Base-by-base conservation (phyloP, 2,329 filamentous ascomycete genomes). In the Thelonectria rubi region DNA sequence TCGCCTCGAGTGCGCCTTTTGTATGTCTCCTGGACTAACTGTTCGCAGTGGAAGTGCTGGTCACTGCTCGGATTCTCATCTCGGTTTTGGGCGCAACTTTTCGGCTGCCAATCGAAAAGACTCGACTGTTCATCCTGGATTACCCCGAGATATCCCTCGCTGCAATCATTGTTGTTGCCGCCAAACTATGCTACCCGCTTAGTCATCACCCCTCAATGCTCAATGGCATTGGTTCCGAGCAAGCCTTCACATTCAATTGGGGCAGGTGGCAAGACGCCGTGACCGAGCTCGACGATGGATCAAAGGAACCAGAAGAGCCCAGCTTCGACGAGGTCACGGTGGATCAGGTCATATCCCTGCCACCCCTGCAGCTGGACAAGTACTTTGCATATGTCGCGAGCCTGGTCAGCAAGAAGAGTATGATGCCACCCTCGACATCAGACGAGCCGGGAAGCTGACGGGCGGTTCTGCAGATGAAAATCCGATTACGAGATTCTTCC, bases 171-270 rank as follows among this genome's bases (percentile, higher is more conserved):
- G 80, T 97, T 2, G 82, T 97, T 14, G 87, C 91, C 4, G 88
- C 90, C 3, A 97, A 97, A 70, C 75, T 97, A 2, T 81, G 91
- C 18, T 93, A 92, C 69, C 92, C 94, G 0, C 87, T 97, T 46
- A 87, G 92, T 69, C 79, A 80, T 20, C 70, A 81, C 66, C 84
- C 83, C 8, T 75, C 72, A 37, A 81, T 80, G 17, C 53, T 70
- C 20, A 50, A 49, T 26, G 48, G 42, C n/a, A 52, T 50, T 18
- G 21, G 30, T 37, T 26, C 37, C 18, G 73, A 54, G 63, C 71
- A 43, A 20, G 58, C 18, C 24, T 21, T 69, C 15, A 53, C 34
- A 26, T 69, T 97, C 57, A 80, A 94, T 72, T 98, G 94, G 94
- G 65, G 76, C 0, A 77, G 76, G 30, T 98, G 94, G 94, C 78